A percentile compares a stretch with the other conserved stretches of the same genome.
These are phyloP conservation scores for Chlorella sp. DNA, from an alignment of 139 green algal genomes.

Conservation along the genomic window DNA sequence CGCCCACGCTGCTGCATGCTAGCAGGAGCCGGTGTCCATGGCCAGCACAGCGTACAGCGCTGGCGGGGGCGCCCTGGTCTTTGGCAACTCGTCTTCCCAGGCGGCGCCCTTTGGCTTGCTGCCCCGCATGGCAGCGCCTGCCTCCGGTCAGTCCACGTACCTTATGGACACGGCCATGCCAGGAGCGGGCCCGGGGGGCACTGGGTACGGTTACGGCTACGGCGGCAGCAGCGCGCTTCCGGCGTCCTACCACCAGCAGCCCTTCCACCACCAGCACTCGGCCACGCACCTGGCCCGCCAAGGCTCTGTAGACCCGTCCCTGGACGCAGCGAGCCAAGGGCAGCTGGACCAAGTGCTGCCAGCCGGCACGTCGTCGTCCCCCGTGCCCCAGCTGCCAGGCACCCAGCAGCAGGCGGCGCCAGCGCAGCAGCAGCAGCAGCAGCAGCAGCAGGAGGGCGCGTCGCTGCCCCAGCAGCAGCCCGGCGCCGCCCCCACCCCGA, in stretches of 20 bases:
- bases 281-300: background rate
- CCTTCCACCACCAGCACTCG: background rate
- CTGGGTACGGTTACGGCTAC: no score
- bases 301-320: background rate
- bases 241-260: background rate
- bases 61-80: background rate
- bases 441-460: no score
- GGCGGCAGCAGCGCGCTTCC: no score
- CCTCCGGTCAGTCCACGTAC: background rate
- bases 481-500: no score
- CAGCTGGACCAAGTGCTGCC: background rate
- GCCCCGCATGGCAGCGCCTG: background rate
- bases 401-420: no score
- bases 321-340: background rate
- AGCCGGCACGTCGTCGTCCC: no score
- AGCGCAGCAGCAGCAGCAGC: no score
- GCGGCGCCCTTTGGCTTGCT: background rate
- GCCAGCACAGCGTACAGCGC: background rate
- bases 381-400: no score
- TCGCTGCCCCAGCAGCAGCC: no score
- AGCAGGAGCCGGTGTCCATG: background rate
- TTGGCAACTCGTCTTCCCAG: background rate
- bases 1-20: background rate
- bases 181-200: background rate
- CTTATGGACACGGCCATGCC: background rate